Evolutionary conservation across 2,329 filamentous ascomycete genomes (phyloP).

Genomic region (Ascochyta fabae): DNA sequence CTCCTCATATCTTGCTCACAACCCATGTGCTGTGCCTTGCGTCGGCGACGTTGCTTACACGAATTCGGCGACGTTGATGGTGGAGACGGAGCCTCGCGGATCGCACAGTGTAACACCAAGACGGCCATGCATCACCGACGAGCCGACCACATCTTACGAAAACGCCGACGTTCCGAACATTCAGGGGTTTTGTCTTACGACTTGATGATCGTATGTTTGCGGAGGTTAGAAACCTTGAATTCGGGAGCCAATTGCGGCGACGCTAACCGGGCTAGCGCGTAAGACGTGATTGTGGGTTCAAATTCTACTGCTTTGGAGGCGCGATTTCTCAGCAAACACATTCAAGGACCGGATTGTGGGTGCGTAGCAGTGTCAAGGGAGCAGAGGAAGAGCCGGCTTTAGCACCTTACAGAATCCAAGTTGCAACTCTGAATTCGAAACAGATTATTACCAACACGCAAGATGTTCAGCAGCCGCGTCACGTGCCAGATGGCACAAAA

Average conservation of each 20-base stretch:
- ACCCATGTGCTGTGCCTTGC: not conserved
- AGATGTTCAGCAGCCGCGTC: slow-evolving; percentile 15
- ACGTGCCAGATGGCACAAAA: slow-evolving; percentile 20
- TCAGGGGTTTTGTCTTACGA: slow-evolving; percentile 6
- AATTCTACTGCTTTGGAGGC: slow-evolving; percentile 11
- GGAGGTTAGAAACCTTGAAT: not conserved
- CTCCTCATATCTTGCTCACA: not conserved
- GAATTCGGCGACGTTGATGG: slow-evolving; percentile 7
- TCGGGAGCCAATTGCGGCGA: slow-evolving; percentile 6
- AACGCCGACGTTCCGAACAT: slow-evolving; percentile 5
- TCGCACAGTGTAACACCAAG: not conserved
- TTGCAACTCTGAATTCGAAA: not conserved
- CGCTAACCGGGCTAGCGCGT: slow-evolving; percentile 13
- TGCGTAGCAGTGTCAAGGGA: not conserved
- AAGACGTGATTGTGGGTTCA: slow-evolving; percentile 18
- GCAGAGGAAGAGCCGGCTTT: not conserved
- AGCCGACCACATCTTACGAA: slow-evolving; percentile 2
- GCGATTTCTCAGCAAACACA: slow-evolving; percentile 11
- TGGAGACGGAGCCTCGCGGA: not conserved
- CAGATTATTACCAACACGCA: not conserved
- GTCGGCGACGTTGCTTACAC: slow-evolving; percentile 10
- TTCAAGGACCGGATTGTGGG: not conserved
- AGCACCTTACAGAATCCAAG: not conserved
- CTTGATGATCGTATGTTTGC: slow-evolving; percentile 13
- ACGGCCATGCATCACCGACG: not conserved